phyloP scores from a whole-genome alignment of 2,329 filamentous ascomycete species.

The Cucurbitaria berberidis region DNA sequence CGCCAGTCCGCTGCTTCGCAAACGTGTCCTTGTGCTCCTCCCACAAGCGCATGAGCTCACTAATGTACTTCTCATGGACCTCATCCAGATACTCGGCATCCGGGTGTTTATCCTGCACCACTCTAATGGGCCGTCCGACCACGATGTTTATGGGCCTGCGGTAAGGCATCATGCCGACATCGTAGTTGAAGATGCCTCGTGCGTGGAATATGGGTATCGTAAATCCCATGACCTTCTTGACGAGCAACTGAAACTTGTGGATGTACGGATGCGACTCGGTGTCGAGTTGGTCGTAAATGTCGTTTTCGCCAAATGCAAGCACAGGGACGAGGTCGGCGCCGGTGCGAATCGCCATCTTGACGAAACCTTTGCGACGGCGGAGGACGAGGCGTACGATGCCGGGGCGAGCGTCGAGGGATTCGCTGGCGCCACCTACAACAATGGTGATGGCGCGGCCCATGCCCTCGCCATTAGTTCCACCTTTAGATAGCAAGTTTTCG shows the following conservation, averaged over 20 bases:
- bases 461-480: slow-evolving; percentile 77
- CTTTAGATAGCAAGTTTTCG: slow-evolving; percentile 82
- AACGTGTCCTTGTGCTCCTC: slow-evolving; percentile 80
- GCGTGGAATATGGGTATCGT: slow-evolving; percentile 91
- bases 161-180: slow-evolving; percentile 95
- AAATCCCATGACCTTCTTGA: slow-evolving; percentile 88
- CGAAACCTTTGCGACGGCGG: slow-evolving; percentile 84
- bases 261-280: slow-evolving; percentile 78
- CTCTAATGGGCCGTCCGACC: slow-evolving; percentile 79
- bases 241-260: slow-evolving; percentile 79
- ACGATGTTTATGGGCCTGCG: slow-evolving; percentile 86
- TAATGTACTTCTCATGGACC: slow-evolving; percentile 78
- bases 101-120: slow-evolving; percentile 69
- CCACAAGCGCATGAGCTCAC: slow-evolving; percentile 76
- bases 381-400: slow-evolving; percentile 78
- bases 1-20: slow-evolving; percentile 65
- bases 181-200: slow-evolving; percentile 94
- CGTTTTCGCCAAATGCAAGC: slow-evolving; percentile 92
- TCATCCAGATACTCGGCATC: slow-evolving; percentile 77
- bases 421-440: slow-evolving; percentile 88
- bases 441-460: slow-evolving; percentile 97
- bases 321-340: slow-evolving; percentile 96
- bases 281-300: slow-evolving; percentile 89
- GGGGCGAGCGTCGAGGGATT: slow-evolving; percentile 88
- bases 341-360: slow-evolving; percentile 89